Percentiles rank a stretch among this genome's conserved stretches.
phyloP scores from a whole-genome alignment of 805 yeast species.

The Saturnispora halmiae region DNA sequence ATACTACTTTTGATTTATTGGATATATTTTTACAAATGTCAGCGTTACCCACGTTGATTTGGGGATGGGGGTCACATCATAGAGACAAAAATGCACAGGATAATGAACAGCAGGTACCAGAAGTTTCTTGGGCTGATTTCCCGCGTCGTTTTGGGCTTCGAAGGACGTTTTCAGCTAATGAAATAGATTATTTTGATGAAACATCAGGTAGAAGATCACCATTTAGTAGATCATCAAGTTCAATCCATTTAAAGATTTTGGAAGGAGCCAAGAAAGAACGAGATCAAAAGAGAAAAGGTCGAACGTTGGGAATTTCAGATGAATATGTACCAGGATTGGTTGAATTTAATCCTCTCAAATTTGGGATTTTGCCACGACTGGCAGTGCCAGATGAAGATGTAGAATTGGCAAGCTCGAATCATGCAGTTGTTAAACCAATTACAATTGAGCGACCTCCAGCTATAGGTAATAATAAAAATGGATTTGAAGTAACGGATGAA shows the following conservation, averaged over 20 bases:
- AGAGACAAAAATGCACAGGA: conserved; percentile 22
- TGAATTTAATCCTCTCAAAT: conserved; percentile 26
- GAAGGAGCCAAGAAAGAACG: neutral
- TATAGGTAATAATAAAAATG: conserved; percentile 8
- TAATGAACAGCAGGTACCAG: conserved; percentile 26
- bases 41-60: conserved; percentile 6
- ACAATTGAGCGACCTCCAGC: conserved; percentile 12
- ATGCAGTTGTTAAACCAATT: conserved; percentile 26
- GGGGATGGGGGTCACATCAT: conserved; percentile 5
- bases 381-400: conserved; percentile 10
- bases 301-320: conserved; percentile 48
- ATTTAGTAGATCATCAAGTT: conserved; percentile 3
- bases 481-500: conserved; percentile 14
- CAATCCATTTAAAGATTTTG: neutral
- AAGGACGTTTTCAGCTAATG: conserved; percentile 58
- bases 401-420: conserved; percentile 9
- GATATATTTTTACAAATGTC: neutral
- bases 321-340: conserved; percentile 65
- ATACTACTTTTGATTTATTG: neutral
- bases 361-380: conserved; percentile 14
- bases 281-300: neutral
- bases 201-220: conserved; percentile 22
- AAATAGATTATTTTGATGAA: conserved; percentile 48
- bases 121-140: conserved; percentile 18
- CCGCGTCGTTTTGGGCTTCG: conserved; percentile 25